phyloP scores from a whole-genome alignment of 108 stramenopile species.

The Pseudonitzschia pungens region DNA sequence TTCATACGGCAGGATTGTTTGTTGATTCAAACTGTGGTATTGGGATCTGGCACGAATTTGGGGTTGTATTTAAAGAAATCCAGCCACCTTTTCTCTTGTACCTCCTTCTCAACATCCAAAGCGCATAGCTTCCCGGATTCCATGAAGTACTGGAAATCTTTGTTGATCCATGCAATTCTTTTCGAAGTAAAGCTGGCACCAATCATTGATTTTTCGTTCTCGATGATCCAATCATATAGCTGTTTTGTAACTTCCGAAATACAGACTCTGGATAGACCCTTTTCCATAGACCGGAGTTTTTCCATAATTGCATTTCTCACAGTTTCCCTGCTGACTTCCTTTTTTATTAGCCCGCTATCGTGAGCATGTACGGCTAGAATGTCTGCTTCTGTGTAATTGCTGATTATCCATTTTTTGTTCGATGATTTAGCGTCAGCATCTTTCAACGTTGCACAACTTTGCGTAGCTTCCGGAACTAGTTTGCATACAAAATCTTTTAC shows the following conservation, averaged over 20 bases:
- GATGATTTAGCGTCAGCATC: background rate
- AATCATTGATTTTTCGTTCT: background rate
- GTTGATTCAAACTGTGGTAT: background rate
- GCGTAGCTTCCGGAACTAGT: constrained; percentile 4
- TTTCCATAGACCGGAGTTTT: background rate
- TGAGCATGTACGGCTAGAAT: constrained; percentile 20
- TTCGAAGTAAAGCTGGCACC: background rate
- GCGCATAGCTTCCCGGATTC: constrained; percentile 14
- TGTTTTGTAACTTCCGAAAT: constrained; percentile 6
- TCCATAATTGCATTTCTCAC: background rate
- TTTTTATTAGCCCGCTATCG: constrained; percentile 6
- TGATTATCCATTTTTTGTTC: background rate
- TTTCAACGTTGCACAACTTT: background rate
- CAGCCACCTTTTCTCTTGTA: background rate
- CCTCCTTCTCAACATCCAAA: constrained; percentile 14
- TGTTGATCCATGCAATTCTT: constrained; percentile 8
- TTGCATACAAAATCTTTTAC: constrained; percentile 2
- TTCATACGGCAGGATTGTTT: background rate
- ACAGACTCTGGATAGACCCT: background rate
- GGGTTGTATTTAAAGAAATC: background rate
- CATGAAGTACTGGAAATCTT: constrained; percentile 5
- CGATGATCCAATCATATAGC: constrained; percentile 12
- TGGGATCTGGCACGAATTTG: background rate
- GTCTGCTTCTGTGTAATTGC: constrained; percentile 3
- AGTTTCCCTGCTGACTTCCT: background rate